A percentile compares a stretch with the other conserved stretches of the same genome.
Evolutionary conservation across 345 rosid species (phyloP).

Genomic region (Isatis tinctoria): DNA sequence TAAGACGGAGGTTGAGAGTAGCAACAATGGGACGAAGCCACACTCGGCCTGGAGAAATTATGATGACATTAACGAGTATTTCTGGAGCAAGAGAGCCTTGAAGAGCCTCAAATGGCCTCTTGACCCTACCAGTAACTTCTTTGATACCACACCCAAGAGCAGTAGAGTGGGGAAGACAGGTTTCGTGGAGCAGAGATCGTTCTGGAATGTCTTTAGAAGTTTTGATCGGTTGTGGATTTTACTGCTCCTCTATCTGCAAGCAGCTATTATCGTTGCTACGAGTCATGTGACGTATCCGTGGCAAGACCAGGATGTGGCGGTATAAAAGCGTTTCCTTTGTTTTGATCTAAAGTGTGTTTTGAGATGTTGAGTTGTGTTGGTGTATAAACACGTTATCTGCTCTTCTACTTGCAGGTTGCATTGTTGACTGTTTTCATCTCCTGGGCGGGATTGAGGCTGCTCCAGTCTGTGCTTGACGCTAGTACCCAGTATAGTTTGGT

Average conservation of each 20-base stretch:
- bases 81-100: conserved; percentile 90
- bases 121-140: conserved; percentile 68
- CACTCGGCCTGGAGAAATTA: conserved; percentile 92
- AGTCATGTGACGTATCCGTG: conserved; percentile 53
- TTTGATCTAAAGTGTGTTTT: conserved; percentile 7
- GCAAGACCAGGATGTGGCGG: conserved; percentile 55
- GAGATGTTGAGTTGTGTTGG: conserved; percentile 6
- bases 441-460: conserved; percentile 68
- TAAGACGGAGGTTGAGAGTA: conserved; percentile 76
- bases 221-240: conserved; percentile 90
- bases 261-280: conserved; percentile 76
- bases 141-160: conserved; percentile 46
- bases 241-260: conserved; percentile 71
- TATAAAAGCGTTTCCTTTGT: neutral
- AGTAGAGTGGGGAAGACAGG: conserved; percentile 92
- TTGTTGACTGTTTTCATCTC: conserved; percentile 80
- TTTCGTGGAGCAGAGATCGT: conserved; percentile 92
- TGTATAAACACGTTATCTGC: neutral
- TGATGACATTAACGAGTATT: conserved; percentile 92
- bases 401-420: conserved; percentile 48
- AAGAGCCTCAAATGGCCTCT: conserved; percentile 87
- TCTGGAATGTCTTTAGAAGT: conserved; percentile 80
- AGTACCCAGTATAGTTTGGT: conserved; percentile 90
- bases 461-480: conserved; percentile 74
- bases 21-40: conserved; percentile 90